Evolutionary conservation across 192 early-diverging fungal genomes (phyloP).

Genomic region (Jimgerdemannia flammicorona): DNA sequence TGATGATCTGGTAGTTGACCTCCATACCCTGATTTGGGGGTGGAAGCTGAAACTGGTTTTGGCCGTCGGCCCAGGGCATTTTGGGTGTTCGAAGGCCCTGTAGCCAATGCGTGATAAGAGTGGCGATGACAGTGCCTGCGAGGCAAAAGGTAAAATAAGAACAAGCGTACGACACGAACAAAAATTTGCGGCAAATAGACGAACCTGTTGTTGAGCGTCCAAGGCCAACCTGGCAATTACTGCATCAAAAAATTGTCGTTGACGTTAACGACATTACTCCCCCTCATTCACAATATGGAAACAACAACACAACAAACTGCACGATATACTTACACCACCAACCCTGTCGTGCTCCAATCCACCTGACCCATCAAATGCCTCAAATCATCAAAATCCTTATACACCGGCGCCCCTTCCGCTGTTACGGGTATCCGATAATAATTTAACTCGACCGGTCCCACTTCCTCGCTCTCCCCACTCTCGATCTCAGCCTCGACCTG

Average conservation of each 20-base stretch:
- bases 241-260: constrained; percentile 11
- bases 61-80: neutral
- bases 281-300: too few relatives aligned
- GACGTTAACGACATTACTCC: neutral
- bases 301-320: neutral
- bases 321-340: constrained; percentile 39
- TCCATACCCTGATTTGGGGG: constrained; percentile 6
- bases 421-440: constrained; percentile 60
- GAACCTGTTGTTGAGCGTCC: constrained; percentile 60
- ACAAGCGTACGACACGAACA: neutral
- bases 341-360: constrained; percentile 34
- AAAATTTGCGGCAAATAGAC: neutral
- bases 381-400: constrained; percentile 51
- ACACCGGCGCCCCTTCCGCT: constrained; percentile 52
- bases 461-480: constrained; percentile 6
- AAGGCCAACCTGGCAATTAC: constrained; percentile 59
- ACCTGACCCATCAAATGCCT: constrained; percentile 36
- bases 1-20: constrained; percentile 53
- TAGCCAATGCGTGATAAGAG: constrained; percentile 27
- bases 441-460: constrained; percentile 7
- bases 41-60: neutral
- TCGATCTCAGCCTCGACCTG: neutral
- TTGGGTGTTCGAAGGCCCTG: constrained; percentile 3
- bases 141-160: neutral
- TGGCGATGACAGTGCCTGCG: constrained; percentile 30